phyloP scores from a whole-genome alignment of 306 rosid genomes.

The Vigna reflexopilosa region DNA sequence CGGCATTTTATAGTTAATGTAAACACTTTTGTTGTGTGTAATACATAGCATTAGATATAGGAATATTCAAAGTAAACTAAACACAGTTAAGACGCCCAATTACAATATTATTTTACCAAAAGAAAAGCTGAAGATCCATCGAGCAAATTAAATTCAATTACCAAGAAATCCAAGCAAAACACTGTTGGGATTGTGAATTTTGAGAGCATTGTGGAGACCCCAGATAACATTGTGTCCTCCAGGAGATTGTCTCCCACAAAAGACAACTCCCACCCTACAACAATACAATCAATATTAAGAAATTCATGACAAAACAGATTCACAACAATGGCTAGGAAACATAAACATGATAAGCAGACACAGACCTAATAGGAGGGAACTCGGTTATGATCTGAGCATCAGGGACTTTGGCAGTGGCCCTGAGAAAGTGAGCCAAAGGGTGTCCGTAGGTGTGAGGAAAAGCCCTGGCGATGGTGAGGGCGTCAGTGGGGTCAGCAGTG shows the following conservation, averaged over 20 bases:
- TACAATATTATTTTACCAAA: background rate
- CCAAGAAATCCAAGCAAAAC: slow-evolving; percentile 92
- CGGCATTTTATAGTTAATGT: background rate
- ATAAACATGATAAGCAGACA: background rate
- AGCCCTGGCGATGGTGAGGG: slow-evolving; percentile 59
- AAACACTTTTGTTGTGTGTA: background rate
- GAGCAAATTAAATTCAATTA: slow-evolving; percentile 41
- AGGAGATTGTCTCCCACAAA: slow-evolving; percentile 98
- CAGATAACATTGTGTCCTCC: slow-evolving; percentile 98
- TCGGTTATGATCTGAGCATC: slow-evolving; percentile 93
- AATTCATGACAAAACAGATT: slow-evolving; percentile 43
- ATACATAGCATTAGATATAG: slow-evolving; percentile 3
- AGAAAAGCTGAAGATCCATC: background rate
- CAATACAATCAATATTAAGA: slow-evolving; percentile 4
- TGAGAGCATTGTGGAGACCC: slow-evolving; percentile 88
- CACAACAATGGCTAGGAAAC: slow-evolving; percentile 24
- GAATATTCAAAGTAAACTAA: slow-evolving; percentile 20
- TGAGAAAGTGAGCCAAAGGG: slow-evolving; percentile 97
- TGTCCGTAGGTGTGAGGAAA: slow-evolving; percentile 86
- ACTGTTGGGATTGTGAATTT: slow-evolving; percentile 77
- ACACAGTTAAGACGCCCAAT: background rate
- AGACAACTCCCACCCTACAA: slow-evolving; percentile 88
- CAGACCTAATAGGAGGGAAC: slow-evolving; percentile 75
- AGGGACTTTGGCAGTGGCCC: slow-evolving; percentile 88
- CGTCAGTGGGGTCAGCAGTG: slow-evolving; percentile 78